phyloP scores from a whole-genome alignment of 2,329 filamentous ascomycete species.

The Arthrobotrys megalospora region DNA sequence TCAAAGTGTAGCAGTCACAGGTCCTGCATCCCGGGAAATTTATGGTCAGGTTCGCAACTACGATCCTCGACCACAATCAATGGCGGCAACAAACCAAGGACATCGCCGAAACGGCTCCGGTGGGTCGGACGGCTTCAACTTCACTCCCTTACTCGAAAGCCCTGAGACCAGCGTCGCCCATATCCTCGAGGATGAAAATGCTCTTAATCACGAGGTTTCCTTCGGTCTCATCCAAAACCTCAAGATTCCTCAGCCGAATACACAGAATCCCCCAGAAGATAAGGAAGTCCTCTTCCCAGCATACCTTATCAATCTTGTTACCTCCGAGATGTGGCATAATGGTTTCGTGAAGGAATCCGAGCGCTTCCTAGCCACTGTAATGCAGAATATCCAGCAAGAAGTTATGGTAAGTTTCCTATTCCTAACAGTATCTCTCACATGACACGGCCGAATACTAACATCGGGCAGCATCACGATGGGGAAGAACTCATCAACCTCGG shows the following conservation, averaged over 20 bases:
- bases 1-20: constrained; percentile 78
- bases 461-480: constrained; percentile 82
- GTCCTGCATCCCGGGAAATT: constrained; percentile 66
- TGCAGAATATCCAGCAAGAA: constrained; percentile 99
- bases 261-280: constrained; percentile 90
- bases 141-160: constrained; percentile 85
- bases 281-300: constrained; percentile 99
- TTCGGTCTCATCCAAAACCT: constrained; percentile 96
- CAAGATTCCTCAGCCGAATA: constrained; percentile 91
- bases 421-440: neutral
- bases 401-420: constrained; percentile 76
- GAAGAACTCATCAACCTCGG: constrained; percentile 97
- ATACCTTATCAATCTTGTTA: constrained; percentile 98
- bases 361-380: constrained; percentile 97
- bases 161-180: constrained; percentile 96
- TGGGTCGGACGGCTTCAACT: constrained; percentile 75
- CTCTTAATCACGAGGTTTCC: constrained; percentile 95
- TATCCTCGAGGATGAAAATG: constrained; percentile 93
- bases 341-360: constrained; percentile 99
- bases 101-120: constrained; percentile 50
- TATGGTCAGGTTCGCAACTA: constrained; percentile 77
- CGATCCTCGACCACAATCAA: constrained; percentile 94
- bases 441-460: constrained; percentile 17
- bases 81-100: constrained; percentile 83
- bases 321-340: constrained; percentile 99